Conservation (phyloP, 176 grass and related monocot species). For the Rhynchospora tenuis region DNA sequence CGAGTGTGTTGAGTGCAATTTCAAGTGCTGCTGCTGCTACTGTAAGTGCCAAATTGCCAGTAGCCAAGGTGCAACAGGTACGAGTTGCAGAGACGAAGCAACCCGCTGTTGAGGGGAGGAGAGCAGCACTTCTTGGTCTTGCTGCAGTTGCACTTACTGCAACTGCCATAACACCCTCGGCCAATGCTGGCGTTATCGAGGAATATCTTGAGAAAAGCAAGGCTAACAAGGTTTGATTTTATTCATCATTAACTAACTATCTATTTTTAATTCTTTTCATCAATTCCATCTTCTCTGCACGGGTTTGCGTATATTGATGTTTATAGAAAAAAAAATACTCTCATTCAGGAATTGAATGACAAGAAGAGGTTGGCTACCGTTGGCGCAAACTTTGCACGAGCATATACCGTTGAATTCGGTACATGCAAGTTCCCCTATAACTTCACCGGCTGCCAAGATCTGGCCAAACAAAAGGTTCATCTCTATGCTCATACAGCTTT, state of each 20-base stretch:
- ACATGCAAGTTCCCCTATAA: conserved; percentile 91
- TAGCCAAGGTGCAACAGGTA: conserved; percentile 26
- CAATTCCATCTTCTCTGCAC: neutral
- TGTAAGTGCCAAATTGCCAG: conserved; percentile 7
- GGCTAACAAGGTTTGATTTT: conserved; percentile 59
- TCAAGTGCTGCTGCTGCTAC: conserved; percentile 3
- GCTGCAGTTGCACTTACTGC: conserved; percentile 51
- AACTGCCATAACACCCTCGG: conserved; percentile 28
- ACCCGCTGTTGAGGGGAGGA: conserved; percentile 38
- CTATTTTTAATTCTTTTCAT: neutral
- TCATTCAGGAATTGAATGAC: conserved; percentile 81
- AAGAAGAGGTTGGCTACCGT: conserved; percentile 80
- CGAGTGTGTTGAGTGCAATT: conserved; percentile 42
- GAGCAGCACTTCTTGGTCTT: conserved; percentile 60
- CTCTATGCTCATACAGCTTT: neutral
- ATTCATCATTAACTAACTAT: neutral
- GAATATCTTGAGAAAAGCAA: conserved; percentile 99
- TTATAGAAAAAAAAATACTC: neutral
- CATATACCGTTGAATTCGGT: conserved; percentile 89
- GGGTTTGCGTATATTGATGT: neutral
- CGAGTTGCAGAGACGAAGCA: neutral
- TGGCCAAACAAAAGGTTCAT: conserved; percentile 92
- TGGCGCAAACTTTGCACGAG: conserved; percentile 85
- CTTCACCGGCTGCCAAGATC: conserved; percentile 97
- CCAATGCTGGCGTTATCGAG: conserved; percentile 60